Evolutionary conservation across 2,329 filamentous ascomycete species (phyloP).

Genomic region (Coleophoma cylindrospora): DNA sequence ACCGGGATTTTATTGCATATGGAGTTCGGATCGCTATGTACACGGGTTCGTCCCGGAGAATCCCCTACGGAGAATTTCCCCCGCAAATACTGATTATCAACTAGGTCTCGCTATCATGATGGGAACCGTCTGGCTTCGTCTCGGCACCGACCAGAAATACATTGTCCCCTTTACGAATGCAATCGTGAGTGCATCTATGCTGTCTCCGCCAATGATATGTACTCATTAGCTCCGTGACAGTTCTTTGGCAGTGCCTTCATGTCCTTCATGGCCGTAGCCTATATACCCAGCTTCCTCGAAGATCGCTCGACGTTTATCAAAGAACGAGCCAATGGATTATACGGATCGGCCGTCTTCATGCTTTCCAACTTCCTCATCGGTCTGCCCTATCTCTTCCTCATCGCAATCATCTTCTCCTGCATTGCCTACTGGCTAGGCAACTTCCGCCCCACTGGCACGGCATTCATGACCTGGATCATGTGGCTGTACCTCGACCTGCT

Average conservation of each 20-base stretch:
- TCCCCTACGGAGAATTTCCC: too few relatives aligned
- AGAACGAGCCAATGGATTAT: slow-evolving; percentile 77
- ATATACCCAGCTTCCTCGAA: slow-evolving; percentile 79
- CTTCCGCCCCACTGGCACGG: slow-evolving; percentile 58
- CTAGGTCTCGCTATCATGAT: slow-evolving; percentile 71
- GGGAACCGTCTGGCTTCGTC: slow-evolving; percentile 80
- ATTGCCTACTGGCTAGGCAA: slow-evolving; percentile 78
- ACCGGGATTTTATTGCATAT: slow-evolving; percentile 80
- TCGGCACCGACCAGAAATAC: slow-evolving; percentile 61
- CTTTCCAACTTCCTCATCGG: slow-evolving; percentile 79
- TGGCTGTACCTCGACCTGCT: slow-evolving; percentile 84
- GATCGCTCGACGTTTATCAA: slow-evolving; percentile 69
- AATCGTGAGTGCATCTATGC: slow-evolving; percentile 41
- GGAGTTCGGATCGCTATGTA: slow-evolving; percentile 83
- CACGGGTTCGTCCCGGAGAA: slow-evolving; percentile 26
- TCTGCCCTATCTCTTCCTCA: slow-evolving; percentile 74
- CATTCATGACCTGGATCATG: slow-evolving; percentile 75
- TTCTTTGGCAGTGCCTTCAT: slow-evolving; percentile 73
- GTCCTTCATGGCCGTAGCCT: slow-evolving; percentile 80
- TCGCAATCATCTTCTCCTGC: slow-evolving; percentile 68
- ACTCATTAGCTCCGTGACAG: slow-evolving; percentile 15
- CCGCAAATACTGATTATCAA: too few relatives aligned
- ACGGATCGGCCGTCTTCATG: slow-evolving; percentile 68
- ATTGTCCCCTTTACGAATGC: slow-evolving; percentile 82
- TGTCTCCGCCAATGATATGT: neutral